A percentile compares a stretch with the other conserved stretches of the same genome.
phyloP scores from a whole-genome alignment of 805 yeast genomes.

The Metschnikowia henanensis region DNA sequence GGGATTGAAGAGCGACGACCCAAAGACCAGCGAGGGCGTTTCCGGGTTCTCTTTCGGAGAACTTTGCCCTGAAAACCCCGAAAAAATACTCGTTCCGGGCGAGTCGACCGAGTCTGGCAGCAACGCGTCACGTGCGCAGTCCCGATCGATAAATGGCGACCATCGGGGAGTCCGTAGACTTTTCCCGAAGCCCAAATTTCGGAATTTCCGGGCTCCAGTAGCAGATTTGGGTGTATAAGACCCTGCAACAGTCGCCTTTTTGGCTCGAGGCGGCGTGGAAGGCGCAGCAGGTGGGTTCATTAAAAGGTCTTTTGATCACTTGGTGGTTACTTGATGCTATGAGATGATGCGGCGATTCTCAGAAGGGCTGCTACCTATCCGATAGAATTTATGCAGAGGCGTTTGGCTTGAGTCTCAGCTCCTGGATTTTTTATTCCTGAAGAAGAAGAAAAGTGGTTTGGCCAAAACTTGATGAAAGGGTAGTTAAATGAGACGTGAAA shows the following conservation, averaged over 20 bases:
- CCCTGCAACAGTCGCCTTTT: background rate
- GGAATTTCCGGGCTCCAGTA: background rate
- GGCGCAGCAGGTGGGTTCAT: background rate
- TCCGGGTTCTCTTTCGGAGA: background rate
- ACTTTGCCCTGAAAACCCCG: background rate
- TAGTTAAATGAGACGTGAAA: too few relatives aligned
- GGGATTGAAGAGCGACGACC: constrained; percentile 11
- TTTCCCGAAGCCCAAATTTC: background rate
- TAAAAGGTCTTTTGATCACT: too few relatives aligned
- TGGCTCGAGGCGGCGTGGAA: constrained; percentile 3
- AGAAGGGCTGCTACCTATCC: too few relatives aligned
- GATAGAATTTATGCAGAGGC: too few relatives aligned
- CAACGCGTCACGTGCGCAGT: background rate
- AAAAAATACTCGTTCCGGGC: background rate
- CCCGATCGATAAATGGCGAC: background rate
- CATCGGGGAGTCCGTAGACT: background rate
- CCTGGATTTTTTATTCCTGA: too few relatives aligned
- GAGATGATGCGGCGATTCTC: too few relatives aligned
- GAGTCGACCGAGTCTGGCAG: background rate
- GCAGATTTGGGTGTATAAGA: constrained; percentile 7
- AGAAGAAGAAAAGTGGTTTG: too few relatives aligned
- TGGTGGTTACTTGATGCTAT: too few relatives aligned
- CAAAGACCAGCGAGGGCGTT: background rate
- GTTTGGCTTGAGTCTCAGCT: too few relatives aligned
- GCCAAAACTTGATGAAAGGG: too few relatives aligned